Evolutionary conservation across 306 rosid species (phyloP).

Genomic region (Quercus aquifolioides): DNA sequence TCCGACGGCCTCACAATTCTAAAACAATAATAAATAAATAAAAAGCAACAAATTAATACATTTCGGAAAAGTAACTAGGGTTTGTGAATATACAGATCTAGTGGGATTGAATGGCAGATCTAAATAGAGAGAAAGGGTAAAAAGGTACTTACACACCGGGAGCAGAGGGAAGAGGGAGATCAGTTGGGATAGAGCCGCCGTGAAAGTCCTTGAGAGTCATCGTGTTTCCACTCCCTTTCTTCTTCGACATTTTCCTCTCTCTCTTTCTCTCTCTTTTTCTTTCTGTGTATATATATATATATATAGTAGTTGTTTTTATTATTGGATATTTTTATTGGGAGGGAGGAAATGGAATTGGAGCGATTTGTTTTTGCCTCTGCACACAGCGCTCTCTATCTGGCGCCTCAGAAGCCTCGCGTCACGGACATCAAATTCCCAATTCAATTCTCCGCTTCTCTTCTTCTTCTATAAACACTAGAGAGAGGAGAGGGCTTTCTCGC

Average conservation of each 20-base stretch:
- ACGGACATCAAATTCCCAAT: too few relatives aligned
- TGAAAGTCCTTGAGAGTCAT: constrained; percentile 99
- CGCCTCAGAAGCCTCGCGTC: too few relatives aligned
- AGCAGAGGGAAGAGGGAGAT: constrained; percentile 98
- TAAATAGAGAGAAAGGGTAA: not conserved
- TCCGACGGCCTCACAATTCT: constrained; percentile 71
- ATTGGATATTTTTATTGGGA: too few relatives aligned
- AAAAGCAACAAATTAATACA: not conserved
- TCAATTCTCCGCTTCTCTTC: too few relatives aligned
- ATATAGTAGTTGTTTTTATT: too few relatives aligned
- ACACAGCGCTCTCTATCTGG: too few relatives aligned
- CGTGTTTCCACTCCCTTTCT: constrained; percentile 83
- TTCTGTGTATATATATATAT: too few relatives aligned
- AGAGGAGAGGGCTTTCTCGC: too few relatives aligned
- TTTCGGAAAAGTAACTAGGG: not conserved
- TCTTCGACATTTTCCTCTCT: constrained; percentile 83
- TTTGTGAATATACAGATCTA: constrained; percentile 29
- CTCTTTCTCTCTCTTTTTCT: not conserved
- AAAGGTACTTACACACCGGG: constrained; percentile 83
- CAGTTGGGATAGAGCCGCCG: constrained; percentile 94
- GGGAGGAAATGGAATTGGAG: too few relatives aligned
- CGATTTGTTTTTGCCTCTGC: too few relatives aligned
- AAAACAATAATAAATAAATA: not conserved
- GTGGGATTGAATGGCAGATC: not conserved
- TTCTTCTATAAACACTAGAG: too few relatives aligned